These are phyloP conservation scores for Phytophthora melonis DNA, from an alignment of 352 stramenopile species.

Conservation along the genomic window DNA sequence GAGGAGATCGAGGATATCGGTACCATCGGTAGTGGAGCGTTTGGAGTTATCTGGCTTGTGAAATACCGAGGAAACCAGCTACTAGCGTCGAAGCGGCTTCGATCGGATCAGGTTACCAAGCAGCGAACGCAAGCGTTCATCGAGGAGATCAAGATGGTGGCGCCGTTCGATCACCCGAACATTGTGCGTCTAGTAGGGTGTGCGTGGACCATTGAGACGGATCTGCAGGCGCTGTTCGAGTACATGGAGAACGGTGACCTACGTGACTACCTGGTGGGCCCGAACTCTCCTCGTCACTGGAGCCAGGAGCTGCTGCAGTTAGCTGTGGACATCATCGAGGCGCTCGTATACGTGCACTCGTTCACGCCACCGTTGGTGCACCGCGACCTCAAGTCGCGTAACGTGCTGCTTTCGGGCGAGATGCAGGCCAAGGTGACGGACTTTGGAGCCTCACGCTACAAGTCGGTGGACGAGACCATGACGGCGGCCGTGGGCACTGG, in stretches of 20 bases:
- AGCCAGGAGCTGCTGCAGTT: constrained; percentile 59
- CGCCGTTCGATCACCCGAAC: constrained; percentile 63
- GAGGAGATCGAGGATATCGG: constrained; percentile 65
- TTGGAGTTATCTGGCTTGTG: constrained; percentile 58
- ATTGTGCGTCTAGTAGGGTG: constrained; percentile 75
- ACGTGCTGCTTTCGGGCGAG: constrained; percentile 51
- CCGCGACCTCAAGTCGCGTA: constrained; percentile 70
- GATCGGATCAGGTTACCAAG: constrained; percentile 51
- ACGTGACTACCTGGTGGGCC: constrained; percentile 47
- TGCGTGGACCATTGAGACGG: constrained; percentile 63
- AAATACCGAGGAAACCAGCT: constrained; percentile 49
- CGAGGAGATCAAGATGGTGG: constrained; percentile 77
- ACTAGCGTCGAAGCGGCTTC: constrained; percentile 62
- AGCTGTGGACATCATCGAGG: constrained; percentile 59
- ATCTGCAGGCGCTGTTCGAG: constrained; percentile 74
- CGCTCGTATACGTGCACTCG: constrained; percentile 69
- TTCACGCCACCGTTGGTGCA: constrained; percentile 63
- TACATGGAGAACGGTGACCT: constrained; percentile 74
- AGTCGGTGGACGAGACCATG: constrained; percentile 58
- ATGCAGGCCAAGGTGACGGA: constrained; percentile 69
- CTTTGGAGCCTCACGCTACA: constrained; percentile 62
- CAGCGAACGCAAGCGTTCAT: constrained; percentile 61
- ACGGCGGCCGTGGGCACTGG: constrained; percentile 57
- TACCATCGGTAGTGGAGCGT: constrained; percentile 56
- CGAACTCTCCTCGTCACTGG: constrained; percentile 40